Base-by-base conservation (phyloP, 2,329 filamentous ascomycete genomes). In the Claviceps humidiphila region DNA sequence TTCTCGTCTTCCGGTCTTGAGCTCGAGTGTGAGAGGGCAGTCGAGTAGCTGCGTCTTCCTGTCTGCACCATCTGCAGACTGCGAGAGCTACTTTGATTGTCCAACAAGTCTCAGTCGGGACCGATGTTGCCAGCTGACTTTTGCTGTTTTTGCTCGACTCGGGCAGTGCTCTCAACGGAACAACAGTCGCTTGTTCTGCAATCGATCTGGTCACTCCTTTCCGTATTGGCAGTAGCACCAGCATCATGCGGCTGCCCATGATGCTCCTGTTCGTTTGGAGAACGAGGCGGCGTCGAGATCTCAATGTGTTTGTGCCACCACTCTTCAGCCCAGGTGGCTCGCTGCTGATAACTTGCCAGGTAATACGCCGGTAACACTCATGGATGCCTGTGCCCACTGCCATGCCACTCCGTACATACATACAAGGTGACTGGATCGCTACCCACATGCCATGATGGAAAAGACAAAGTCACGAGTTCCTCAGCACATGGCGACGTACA, bases 231-330 rank as follows among this genome's bases (percentile, higher is more conserved):
- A 47, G 38, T 45, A 34, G 16, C 38, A 47, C 49, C 30, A 26
- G 49, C 30, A 51, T 40, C 44, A 53, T 50, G 53, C 47, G 48
- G 24, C 50, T 49, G 16, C 5, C 22, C 53, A 54, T 38, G 30
- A 52, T 40, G 42, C 40, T 40, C 20, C 45, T 50, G 52, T 37
- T 45, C 26, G 45, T 40, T 16, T 37, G 47, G 42, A 39, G 47
- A 52, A 22, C 43, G 45, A 51, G 41, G 40, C 47, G 43, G 47
- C 47, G 34, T 50, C 48, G 34, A 37, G 16, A 43, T 42, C 47
- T 50, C 47, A 44, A 50, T 42, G 17, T 14, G 26, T 11, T 43
- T 47, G 50, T 51, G 39, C 50, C 37, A 51, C 42, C 42, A 50
- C 50, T 41, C 14, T 30, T 13, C 47, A 43, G 42, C 13, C 9